Evolutionary conservation across 78 protist genomes (phyloP).

Genomic region (Dictyostelium brefeldianum): DNA sequence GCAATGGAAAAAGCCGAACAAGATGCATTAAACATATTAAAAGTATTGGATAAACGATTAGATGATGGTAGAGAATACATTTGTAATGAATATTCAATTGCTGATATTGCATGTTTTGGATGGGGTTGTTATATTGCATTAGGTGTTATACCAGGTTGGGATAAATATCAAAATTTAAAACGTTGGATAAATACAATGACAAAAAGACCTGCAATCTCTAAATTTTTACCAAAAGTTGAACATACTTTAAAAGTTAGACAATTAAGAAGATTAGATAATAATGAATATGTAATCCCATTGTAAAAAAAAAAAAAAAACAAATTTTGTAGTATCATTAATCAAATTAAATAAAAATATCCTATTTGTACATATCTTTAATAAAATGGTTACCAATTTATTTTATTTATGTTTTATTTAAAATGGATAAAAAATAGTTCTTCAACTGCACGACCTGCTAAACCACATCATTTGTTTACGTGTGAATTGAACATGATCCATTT

Average conservation of each 20-base stretch:
- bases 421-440: no score
- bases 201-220: not conserved
- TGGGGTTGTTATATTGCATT: not conserved
- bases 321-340: no score
- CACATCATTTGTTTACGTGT: no score
- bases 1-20: slow-evolving; percentile 82
- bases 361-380: no score
- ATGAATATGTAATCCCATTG: not conserved
- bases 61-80: slow-evolving; percentile 72
- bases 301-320: not conserved
- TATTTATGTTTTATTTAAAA: no score
- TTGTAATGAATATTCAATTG: slow-evolving; percentile 92
- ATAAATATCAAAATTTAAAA: not conserved
- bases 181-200: slow-evolving; percentile 12
- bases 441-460: no score
- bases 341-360: no score
- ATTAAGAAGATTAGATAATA: slow-evolving; percentile 21
- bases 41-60: slow-evolving; percentile 87
- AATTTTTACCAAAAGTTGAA: slow-evolving; percentile 10
- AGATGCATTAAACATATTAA: slow-evolving; percentile 85
- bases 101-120: slow-evolving; percentile 78
- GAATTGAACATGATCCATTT: no score
- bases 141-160: not conserved
- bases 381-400: no score
- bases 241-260: slow-evolving; percentile 17